Base-by-base conservation (phyloP, 768 basidiomycete genomes). In the Amanita phalloides region DNA sequence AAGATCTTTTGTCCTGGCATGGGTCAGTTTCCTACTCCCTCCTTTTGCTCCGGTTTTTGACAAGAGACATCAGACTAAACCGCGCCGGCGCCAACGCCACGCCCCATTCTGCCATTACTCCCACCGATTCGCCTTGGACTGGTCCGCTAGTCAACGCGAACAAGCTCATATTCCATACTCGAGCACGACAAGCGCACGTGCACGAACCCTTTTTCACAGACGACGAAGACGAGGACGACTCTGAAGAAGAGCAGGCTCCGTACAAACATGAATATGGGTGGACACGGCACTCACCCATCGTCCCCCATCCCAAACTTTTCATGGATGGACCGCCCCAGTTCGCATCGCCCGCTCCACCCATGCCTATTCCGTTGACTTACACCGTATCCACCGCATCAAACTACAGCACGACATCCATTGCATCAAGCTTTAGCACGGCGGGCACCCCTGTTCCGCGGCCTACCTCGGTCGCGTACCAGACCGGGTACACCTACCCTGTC, bases 81-180 rank as follows among this genome's bases (percentile, higher is more conserved):
- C 71, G 26, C 65, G 70, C 41, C 8, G 45, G 51, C 60, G 65
- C 36, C 65, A 68, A 46, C 54, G 56, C 21, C 66, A 68, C 11
- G 57, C 61, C 39, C 56, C 62, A 47, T 64, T 17, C 36, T 39
- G 51, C 30, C 51, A 61, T n/a, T 14, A 57, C 21, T 54, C 46
- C 54, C 57, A 45, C 55, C 59, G 61, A 64, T 51, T 71, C 71
- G 4, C 65, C 70, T 4, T 74, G 72, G 72, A 67, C 66, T 45
- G 70, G 70, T 2, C 69, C 71, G 30, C 59, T 73, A 28, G 71
- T 68, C 14, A 64, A 62, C 37, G 59, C 64, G 17, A 62, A 66
- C 41, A 62, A 57, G 37, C 56, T 58, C 33, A 57, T 48, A 38
- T 59, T 53, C 38, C 28, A 57, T 43, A 46, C 56, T 17, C 49